Evolutionary conservation across 768 basidiomycete species (phyloP).

Genomic region (Omphalotus guepiniiformis): DNA sequence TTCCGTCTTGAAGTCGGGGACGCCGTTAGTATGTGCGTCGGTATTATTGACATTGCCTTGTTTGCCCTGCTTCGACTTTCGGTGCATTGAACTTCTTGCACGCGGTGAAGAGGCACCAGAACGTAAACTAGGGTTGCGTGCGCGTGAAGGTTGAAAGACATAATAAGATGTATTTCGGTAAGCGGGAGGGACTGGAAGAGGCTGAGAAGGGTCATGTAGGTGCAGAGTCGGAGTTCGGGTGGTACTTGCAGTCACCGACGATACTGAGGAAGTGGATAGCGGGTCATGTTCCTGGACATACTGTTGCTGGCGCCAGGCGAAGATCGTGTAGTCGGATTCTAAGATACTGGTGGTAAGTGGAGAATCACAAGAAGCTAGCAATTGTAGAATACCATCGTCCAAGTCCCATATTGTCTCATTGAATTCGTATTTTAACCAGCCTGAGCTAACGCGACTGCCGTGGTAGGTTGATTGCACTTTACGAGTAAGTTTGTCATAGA

Average conservation of each 20-base stretch:
- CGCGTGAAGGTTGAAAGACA: constrained; percentile 48
- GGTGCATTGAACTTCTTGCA: constrained; percentile 30
- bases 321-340: constrained; percentile 90
- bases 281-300: constrained; percentile 18
- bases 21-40: constrained; percentile 38
- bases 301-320: constrained; percentile 66
- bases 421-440: constrained; percentile 88
- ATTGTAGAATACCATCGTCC: constrained; percentile 86
- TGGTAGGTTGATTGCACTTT: constrained; percentile 58
- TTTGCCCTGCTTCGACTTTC: constrained; percentile 36
- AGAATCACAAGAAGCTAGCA: too few species aligned
- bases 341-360: not conserved
- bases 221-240: constrained; percentile 50
- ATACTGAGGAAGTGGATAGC: not conserved
- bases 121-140: constrained; percentile 24
- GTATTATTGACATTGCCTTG: constrained; percentile 19
- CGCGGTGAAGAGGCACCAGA: constrained; percentile 32
- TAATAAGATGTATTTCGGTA: constrained; percentile 75
- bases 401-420: constrained; percentile 77
- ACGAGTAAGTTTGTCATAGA: constrained; percentile 69
- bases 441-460: constrained; percentile 61
- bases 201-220: constrained; percentile 54
- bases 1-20: constrained; percentile 65
- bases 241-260: not conserved
- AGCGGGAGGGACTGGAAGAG: constrained; percentile 55